Base-by-base conservation (phyloP, 2,329 filamentous ascomycete genomes). In the Trichoderma brevicompactum region DNA sequence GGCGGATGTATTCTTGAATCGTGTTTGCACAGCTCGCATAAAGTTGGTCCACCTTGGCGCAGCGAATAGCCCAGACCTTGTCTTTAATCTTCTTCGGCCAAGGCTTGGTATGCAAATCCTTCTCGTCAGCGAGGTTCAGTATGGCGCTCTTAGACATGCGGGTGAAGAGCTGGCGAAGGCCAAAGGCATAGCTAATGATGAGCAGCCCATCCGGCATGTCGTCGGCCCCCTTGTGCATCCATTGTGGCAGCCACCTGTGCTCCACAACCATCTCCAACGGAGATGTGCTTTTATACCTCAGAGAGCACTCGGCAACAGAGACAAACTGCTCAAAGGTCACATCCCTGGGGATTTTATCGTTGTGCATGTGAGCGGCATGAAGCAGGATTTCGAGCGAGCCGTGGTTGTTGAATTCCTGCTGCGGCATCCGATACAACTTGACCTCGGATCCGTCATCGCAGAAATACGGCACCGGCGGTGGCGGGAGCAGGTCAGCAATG, bases 111-210 rank as follows among this genome's bases (percentile, higher is more conserved):
- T 78, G 72, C 7, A 83, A 69, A 23, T 82, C 80, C 34, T 75
- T 72, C 52, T 82, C 80, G 19, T 79, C 79, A 0, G 75, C 72
- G 2, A 82, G 69, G 55, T 82, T 81, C 12, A 85, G 66, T 2
- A 85, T 80, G 0, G 78, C 79, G 1, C 77, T 80, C 71, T 84
- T 83, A 7, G 82, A 81, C 74, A 82, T 78, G 50, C 81, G 76
- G 0, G 78, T 79, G 61, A 86, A 86, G 3, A 85, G 75, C 17
- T 79, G 73, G 9, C 81, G 75, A 15, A 80, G 70, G 3, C 83
- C 83, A 71, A 85, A 86, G 0, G 80, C 81, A 68, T 83, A 86
- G 68, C 80, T 82, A 53, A 86, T 83, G 15, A 84, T 73, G 56
- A 86, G 70, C 1, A 85, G 76, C 0, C 80, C 83, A 48, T 82